These are phyloP conservation scores for Periconia sp. DNA, from an alignment of 2,329 filamentous ascomycete species.

Conservation along the genomic window DNA sequence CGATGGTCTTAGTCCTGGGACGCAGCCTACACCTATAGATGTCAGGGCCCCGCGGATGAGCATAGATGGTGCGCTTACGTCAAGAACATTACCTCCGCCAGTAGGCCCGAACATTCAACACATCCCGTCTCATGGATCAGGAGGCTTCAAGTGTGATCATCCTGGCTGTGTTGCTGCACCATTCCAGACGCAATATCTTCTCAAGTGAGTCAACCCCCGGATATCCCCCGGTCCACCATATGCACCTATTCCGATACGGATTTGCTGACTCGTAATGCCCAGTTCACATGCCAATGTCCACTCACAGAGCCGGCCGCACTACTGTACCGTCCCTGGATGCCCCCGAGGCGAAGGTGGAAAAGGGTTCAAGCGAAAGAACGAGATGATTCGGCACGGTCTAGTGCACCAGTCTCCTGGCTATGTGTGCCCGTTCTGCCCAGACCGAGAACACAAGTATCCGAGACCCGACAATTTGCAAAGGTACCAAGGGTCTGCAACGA, in stretches of 20 bases:
- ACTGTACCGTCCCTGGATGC: conserved; percentile 65
- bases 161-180: conserved; percentile 72
- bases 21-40: conserved; percentile 37
- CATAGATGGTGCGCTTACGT: conserved; percentile 35
- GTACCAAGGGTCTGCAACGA: conserved; percentile 59
- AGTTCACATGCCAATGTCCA: conserved; percentile 76
- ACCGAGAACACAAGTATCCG: conserved; percentile 92
- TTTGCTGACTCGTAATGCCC: not conserved
- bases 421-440: conserved; percentile 93
- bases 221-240: not conserved
- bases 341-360: conserved; percentile 66
- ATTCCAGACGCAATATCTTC: conserved; percentile 77
- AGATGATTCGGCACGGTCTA: conserved; percentile 78
- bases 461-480: conserved; percentile 94
- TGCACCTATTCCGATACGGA: no score
- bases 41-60: conserved; percentile 33
- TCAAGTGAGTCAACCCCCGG: conserved; percentile 63
- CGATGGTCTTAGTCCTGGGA: conserved; percentile 40
- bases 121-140: conserved; percentile 33
- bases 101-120: conserved; percentile 36
- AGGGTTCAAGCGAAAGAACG: conserved; percentile 72
- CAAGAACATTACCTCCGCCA: conserved; percentile 40
- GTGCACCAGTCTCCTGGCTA: conserved; percentile 96
- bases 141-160: conserved; percentile 60
- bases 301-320: conserved; percentile 67